Base-by-base conservation (phyloP, 805 yeast species). In the Ogataea angusta region DNA sequence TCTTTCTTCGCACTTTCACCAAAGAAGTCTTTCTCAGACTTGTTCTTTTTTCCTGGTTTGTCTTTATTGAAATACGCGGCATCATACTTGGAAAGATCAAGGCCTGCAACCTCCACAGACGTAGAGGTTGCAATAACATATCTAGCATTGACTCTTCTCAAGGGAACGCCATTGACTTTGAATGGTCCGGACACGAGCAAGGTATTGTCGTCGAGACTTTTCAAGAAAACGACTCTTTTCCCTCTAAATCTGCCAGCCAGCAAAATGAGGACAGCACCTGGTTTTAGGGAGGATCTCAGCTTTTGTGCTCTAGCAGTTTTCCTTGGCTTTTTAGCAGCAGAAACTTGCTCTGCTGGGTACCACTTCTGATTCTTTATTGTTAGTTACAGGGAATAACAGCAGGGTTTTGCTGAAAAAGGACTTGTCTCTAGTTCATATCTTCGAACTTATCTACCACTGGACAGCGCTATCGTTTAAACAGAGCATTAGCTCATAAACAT, bases 211-310 rank as follows among this genome's bases (percentile, higher is more conserved):
- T 89, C 96, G 68, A 93, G 81, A 73, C 84, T 75, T 84, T 91
- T 91, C 72, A 91, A 83, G 85, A 85, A 85, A 56, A 91, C 98
- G 63, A 93, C 99, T 78, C 98, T 90, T 87, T 91, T 93, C 73
- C 99, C 99, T 76, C 99, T 87, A 95, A 89, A 91, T 76, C 96
- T 88, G 70, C 99, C 99, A 65, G 98, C 97, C 69, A 91, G 82
- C 71, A 91, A 76, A 73, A 91, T 91, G 70, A 93, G 79, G 60
- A 91, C 97, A 67, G 97, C 85, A 72, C 99, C 99, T 73, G 97
- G 97, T 59, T 85, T 95, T 66, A 91, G 78, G 53, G 96, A 85
- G 65, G 95, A 79, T 75, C 98, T 89, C 73, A 93, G 80, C 75
- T 85, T 85, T 75, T 88, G 93, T 67, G 97, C 95, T 70, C 89